phyloP scores from a whole-genome alignment of 2,329 filamentous ascomycete genomes.

The Penicillium sclerotiorum region DNA sequence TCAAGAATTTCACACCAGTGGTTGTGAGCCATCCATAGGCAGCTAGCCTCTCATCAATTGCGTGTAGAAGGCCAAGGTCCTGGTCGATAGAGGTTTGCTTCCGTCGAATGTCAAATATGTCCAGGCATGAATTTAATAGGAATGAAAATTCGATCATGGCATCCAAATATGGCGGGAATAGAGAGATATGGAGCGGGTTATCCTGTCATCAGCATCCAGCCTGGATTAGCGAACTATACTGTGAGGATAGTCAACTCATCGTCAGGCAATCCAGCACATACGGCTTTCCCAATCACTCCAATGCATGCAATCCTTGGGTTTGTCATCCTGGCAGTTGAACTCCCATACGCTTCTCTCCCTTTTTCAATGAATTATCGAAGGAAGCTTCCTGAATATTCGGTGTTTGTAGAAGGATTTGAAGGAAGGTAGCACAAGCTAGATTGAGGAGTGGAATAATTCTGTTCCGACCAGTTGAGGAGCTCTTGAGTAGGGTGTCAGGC shows the following conservation, averaged over 20 bases:
- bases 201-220: constrained; percentile 61
- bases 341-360: not conserved
- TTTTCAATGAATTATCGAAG: too few species aligned
- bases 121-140: constrained; percentile 84
- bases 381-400: too few species aligned
- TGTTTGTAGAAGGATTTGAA: too few species aligned
- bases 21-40: constrained; percentile 97
- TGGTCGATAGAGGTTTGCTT: constrained; percentile 73
- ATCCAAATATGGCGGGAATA: constrained; percentile 76
- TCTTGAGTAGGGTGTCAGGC: too few species aligned
- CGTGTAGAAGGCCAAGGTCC: constrained; percentile 88
- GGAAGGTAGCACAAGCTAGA: too few species aligned
- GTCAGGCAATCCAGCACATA: constrained; percentile 47
- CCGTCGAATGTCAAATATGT: constrained; percentile 87
- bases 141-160: constrained; percentile 81
- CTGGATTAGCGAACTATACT: constrained; percentile 5
- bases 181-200: constrained; percentile 89
- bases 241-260: not conserved
- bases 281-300: constrained; percentile 90
- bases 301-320: constrained; percentile 85
- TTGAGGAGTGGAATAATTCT: too few species aligned
- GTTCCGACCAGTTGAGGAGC: too few species aligned
- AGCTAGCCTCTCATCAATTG: constrained; percentile 87
- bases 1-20: constrained; percentile 87
- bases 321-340: constrained; percentile 41